Percentiles rank a stretch among this genome's conserved stretches.
phyloP scores from a whole-genome alignment of 345 rosid genomes.

The Brassica juncea region DNA sequence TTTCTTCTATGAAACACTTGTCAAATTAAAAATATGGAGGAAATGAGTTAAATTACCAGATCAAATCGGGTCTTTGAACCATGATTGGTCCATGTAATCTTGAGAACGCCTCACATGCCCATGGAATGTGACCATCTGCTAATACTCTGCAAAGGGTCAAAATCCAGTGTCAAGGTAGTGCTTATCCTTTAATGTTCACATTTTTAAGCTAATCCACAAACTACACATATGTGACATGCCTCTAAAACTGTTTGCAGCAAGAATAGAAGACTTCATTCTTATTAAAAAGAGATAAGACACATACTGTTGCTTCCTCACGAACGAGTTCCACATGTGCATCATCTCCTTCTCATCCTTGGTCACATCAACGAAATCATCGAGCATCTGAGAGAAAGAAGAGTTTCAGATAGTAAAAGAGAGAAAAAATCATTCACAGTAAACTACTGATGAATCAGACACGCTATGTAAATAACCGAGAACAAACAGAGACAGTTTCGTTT shows the following conservation, averaged over 20 bases:
- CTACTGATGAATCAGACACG: constrained; percentile 4
- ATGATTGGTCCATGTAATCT: constrained; percentile 73
- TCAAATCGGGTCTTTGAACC: constrained; percentile 62
- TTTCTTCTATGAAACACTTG: not conserved
- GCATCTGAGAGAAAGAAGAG: constrained; percentile 65
- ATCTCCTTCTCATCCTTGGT: constrained; percentile 94
- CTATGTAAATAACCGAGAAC: constrained; percentile 11
- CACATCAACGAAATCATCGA: constrained; percentile 99
- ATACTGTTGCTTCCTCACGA: constrained; percentile 96
- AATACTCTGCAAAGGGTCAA: constrained; percentile 57
- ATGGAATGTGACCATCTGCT: constrained; percentile 98
- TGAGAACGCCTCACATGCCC: constrained; percentile 98
- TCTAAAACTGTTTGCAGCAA: constrained; percentile 6
- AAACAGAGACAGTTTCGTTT: constrained; percentile 2
- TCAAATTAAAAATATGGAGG: constrained; percentile 3
- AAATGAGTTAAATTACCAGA: constrained; percentile 53
- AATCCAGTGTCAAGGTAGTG: constrained; percentile 16
- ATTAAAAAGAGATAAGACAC: constrained; percentile 25
- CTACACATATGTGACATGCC: not conserved
- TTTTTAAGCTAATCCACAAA: constrained; percentile 14
- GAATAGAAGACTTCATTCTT: constrained; percentile 13
- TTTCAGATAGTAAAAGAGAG: not conserved
- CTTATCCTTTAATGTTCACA: constrained; percentile 5
- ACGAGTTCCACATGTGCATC: constrained; percentile 99
- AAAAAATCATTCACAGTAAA: not conserved